Evolutionary conservation across 768 basidiomycete genomes (phyloP), one percentile per base, ranked within the genome.

Genomic region (Pleurotus ostreatus): DNA sequence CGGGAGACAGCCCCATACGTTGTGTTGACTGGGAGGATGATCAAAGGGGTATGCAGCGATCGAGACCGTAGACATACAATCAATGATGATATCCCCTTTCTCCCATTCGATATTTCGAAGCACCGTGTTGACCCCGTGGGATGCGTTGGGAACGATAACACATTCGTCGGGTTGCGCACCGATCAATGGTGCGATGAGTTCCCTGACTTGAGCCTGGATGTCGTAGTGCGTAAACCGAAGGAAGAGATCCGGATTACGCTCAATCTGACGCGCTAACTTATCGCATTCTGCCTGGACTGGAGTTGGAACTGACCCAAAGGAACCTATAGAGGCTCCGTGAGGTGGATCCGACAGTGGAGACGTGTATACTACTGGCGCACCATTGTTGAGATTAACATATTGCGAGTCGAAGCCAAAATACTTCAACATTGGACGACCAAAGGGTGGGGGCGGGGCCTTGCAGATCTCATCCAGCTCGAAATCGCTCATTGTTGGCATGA

Each of bases 71-170:
- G 9, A 59, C 61, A 43, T 49, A 86, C 86, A 78, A 1, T 69
- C 68, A 34, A 90, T 65, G 49, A 92, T 71, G 16, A 86, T 70
- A 66, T 92, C 89, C 1, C 79, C 80, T 55, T 75, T 64, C 25
- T 77, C 66, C 86, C 84, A 88, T 45, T 74, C 69, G 22, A 91
- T 71, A 62, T 89, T 88, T 46, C 74, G 68, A 46, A 88, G 63
- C 40, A 89, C 71, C 7, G 82, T 88, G 57, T 81, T 81, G 40
- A 90, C 61, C 1, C 81, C 85, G 60, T 76, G 74, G 0, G 82
- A 80, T 0, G 83, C 75, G 62, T 86, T 87, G 0, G 77, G 69
- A 1, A 83, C 77, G 15, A 80, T 62, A 47, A 84, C 82, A 13
- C 77, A 72, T 23, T 79, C 74, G 9, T 83, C 80, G 11, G 63